These are phyloP conservation scores for Candida montana DNA, from an alignment of 805 yeast species.

Conservation along the genomic window DNA sequence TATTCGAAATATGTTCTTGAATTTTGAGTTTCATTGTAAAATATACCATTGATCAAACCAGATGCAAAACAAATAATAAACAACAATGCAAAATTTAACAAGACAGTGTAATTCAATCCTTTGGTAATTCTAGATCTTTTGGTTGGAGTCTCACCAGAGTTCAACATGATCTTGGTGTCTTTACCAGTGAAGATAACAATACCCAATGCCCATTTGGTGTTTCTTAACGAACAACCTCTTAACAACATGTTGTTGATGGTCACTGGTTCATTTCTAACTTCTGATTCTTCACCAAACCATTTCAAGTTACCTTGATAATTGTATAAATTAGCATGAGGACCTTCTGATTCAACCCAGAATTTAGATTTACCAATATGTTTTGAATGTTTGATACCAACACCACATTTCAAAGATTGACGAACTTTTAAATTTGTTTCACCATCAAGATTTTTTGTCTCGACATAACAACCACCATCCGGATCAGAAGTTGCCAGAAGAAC, in stretches of 20 bases:
- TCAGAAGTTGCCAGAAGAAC: conserved; percentile 63
- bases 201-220: conserved; percentile 81
- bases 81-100: conserved; percentile 58
- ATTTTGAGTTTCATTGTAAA: conserved; percentile 39
- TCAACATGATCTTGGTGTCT: conserved; percentile 77
- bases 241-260: conserved; percentile 63
- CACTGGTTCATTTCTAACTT: conserved; percentile 52
- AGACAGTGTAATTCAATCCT: conserved; percentile 66
- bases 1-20: conserved; percentile 66
- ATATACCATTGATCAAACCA: conserved; percentile 67
- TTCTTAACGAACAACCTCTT: conserved; percentile 74
- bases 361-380: conserved; percentile 45
- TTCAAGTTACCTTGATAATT: conserved; percentile 69
- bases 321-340: conserved; percentile 76
- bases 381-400: conserved; percentile 43
- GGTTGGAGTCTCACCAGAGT: conserved; percentile 75
- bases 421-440: conserved; percentile 73
- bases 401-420: conserved; percentile 64
- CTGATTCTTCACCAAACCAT: conserved; percentile 30
- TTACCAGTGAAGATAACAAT: conserved; percentile 71
- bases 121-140: conserved; percentile 69
- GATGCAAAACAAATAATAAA: conserved; percentile 65
- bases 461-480: conserved; percentile 60
- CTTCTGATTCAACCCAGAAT: conserved; percentile 76
- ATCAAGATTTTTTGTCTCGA: conserved; percentile 36